Percentiles rank a stretch among this genome's conserved stretches.
Conservation (phyloP, 768 basidiomycete genomes). For the Lentinula detonsa region DNA sequence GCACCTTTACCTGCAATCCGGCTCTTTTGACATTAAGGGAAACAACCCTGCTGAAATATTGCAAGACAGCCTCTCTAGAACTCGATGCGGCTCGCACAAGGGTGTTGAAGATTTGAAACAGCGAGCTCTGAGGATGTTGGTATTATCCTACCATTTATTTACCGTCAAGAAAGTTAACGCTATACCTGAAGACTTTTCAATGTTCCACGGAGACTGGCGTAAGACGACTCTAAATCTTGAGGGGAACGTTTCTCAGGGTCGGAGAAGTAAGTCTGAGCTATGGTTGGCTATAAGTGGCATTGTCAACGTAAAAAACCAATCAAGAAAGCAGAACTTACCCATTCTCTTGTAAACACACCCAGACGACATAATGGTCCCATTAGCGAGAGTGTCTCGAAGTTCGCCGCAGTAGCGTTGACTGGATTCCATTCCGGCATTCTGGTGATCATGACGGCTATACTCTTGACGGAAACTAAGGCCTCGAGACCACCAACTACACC, state of each 20-base stretch:
- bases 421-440: constrained; percentile 73
- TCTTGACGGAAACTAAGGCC: constrained; percentile 73
- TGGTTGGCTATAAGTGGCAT: constrained; percentile 49
- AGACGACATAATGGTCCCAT: constrained; percentile 83
- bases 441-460: constrained; percentile 77
- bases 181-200: constrained; percentile 79
- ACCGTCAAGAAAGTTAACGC: background rate
- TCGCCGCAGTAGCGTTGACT: constrained; percentile 44
- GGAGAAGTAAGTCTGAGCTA: constrained; percentile 79
- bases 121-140: constrained; percentile 25
- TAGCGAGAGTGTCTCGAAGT: constrained; percentile 61
- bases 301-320: background rate
- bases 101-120: constrained; percentile 85
- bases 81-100: constrained; percentile 80
- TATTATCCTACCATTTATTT: background rate
- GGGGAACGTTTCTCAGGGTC: constrained; percentile 72
- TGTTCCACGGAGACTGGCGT: constrained; percentile 80
- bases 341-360: constrained; percentile 84
- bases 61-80: constrained; percentile 74
- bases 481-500: constrained; percentile 77
- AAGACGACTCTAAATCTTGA: constrained; percentile 76
- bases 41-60: constrained; percentile 73
- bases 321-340: constrained; percentile 43
- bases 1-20: constrained; percentile 70
- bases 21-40: constrained; percentile 77